These are phyloP conservation scores for Trebouxia sp. DNA, from an alignment of 139 green algal species.

Conservation along the genomic window DNA sequence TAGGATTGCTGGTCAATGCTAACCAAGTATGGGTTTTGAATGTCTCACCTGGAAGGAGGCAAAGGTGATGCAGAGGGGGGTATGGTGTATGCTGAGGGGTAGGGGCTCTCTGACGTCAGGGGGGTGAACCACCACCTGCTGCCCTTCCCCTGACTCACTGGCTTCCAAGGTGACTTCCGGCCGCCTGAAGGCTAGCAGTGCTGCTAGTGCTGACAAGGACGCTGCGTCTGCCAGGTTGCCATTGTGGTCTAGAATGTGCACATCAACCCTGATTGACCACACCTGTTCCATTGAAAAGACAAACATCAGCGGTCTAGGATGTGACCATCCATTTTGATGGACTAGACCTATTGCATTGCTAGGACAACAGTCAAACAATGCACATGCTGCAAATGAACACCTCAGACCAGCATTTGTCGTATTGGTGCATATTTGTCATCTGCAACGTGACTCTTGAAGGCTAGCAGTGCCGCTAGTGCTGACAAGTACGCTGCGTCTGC, in stretches of 20 bases:
- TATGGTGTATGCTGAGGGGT: conserved; percentile 87
- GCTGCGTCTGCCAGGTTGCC: conserved; percentile 83
- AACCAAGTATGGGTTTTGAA: no score
- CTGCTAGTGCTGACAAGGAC: conserved; percentile 73
- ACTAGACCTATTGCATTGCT: no score
- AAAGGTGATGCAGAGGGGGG: conserved; percentile 82
- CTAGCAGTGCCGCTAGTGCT: conserved; percentile 76
- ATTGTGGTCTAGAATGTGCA: conserved; percentile 78
- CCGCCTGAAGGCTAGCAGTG: conserved; percentile 76
- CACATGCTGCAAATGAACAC: no score
- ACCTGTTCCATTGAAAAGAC: no score
- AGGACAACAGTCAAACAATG: no score
- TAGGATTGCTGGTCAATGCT: no score
- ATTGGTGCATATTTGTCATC: no score
- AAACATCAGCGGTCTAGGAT: no score
- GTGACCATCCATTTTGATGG: no score
- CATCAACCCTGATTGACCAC: conserved; percentile 77
- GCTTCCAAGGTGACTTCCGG: conserved; percentile 68
- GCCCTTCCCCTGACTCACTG: conserved; percentile 36
- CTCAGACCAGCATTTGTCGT: no score
- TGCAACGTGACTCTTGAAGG: conserved; percentile 69
- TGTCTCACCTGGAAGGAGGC: conserved; percentile 72
- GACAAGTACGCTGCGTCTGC: conserved; percentile 73
- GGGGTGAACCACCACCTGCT: conserved; percentile 59
- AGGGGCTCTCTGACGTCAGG: conserved; percentile 71